Conservation (phyloP, 1,139 yeast genomes). For the Lipomyces yarrowii region DNA sequence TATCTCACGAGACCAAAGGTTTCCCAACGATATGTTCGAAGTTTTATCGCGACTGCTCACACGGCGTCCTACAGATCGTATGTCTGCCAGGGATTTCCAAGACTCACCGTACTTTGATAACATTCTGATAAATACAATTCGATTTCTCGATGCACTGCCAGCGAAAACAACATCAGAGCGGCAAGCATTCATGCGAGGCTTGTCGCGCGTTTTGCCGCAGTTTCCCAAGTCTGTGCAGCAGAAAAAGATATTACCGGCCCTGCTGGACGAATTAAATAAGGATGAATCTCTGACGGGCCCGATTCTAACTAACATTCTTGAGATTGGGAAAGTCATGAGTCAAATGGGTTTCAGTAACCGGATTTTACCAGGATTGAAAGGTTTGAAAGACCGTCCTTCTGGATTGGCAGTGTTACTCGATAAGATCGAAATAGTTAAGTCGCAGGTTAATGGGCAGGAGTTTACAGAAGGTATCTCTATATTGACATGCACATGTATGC, state of each 20-base stretch:
- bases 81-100: constrained; percentile 53
- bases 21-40: constrained; percentile 42
- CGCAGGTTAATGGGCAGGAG: constrained; percentile 53
- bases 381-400: constrained; percentile 52
- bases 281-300: constrained; percentile 57
- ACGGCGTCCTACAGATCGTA: constrained; percentile 47
- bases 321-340: constrained; percentile 69
- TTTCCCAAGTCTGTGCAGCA: constrained; percentile 73
- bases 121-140: constrained; percentile 77
- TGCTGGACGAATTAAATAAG: constrained; percentile 52
- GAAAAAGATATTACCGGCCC: constrained; percentile 73
- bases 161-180: constrained; percentile 74
- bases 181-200: constrained; percentile 65
- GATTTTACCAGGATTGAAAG: constrained; percentile 56
- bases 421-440: constrained; percentile 55
- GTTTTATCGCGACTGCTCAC: constrained; percentile 49
- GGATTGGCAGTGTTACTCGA: constrained; percentile 58
- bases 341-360: constrained; percentile 76
- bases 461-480: constrained; percentile 39
- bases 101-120: constrained; percentile 71
- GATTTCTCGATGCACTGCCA: constrained; percentile 80
- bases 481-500: neutral
- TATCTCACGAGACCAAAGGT: constrained; percentile 44
- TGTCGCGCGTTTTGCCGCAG: constrained; percentile 59
- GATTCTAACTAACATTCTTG: constrained; percentile 59